phyloP scores from a whole-genome alignment of 2,329 filamentous ascomycete species.

The Penicillium sp. region DNA sequence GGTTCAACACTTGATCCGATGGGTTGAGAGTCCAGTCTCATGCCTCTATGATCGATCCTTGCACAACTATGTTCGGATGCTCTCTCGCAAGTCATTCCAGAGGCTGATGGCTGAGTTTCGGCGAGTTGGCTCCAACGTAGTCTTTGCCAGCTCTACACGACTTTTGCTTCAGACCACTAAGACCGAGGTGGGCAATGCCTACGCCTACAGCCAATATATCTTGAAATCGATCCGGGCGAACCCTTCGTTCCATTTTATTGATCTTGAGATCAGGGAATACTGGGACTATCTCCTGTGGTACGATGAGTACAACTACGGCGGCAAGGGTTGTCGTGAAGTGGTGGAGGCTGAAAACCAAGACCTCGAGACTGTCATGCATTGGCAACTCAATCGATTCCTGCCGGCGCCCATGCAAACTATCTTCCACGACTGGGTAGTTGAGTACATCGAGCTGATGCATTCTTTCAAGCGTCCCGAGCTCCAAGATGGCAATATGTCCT shows the following conservation, averaged over 20 bases:
- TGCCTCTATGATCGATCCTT: constrained; percentile 93
- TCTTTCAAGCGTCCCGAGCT: constrained; percentile 67
- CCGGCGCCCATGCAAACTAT: constrained; percentile 75
- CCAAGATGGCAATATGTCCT: constrained; percentile 56
- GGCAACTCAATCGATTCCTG: constrained; percentile 91
- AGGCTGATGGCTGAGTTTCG: constrained; percentile 97
- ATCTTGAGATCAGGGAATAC: constrained; percentile 96
- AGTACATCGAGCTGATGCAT: constrained; percentile 96
- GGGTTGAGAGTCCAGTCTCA: constrained; percentile 90
- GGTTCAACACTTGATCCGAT: constrained; percentile 94
- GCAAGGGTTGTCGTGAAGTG: constrained; percentile 83
- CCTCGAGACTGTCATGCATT: constrained; percentile 93
- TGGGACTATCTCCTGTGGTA: constrained; percentile 99
- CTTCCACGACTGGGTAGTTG: constrained; percentile 90
- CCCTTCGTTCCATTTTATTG: constrained; percentile 93
- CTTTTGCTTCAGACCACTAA: constrained; percentile 94
- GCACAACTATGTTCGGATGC: constrained; percentile 97
- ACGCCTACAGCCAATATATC: constrained; percentile 95
- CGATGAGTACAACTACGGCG: constrained; percentile 97
- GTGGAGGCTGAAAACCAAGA: constrained; percentile 72
- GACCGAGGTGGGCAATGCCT: constrained; percentile 93
- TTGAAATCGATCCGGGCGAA: constrained; percentile 96
- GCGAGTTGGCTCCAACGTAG: constrained; percentile 87
- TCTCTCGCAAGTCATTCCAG: constrained; percentile 95
- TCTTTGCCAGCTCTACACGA: constrained; percentile 90